These are phyloP conservation scores for Saccharata proteae DNA, from an alignment of 2,329 filamentous ascomycete genomes.

Conservation along the genomic window DNA sequence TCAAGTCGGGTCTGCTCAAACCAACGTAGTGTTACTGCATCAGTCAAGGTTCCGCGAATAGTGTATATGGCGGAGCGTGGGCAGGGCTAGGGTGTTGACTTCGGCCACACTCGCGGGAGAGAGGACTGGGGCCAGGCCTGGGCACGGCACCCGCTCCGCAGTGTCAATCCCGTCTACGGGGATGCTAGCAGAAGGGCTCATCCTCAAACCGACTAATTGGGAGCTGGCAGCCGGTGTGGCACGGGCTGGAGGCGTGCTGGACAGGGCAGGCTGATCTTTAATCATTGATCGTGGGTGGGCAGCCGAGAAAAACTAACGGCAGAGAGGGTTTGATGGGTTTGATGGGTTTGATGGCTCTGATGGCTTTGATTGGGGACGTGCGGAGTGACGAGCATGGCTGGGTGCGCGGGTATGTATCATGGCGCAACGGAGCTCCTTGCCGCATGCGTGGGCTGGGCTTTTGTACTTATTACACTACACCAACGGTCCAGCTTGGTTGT, in stretches of 20 bases:
- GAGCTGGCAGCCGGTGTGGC: constrained; percentile 15
- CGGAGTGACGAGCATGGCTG: no score
- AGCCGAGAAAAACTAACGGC: constrained; percentile 23
- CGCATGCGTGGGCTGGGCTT: constrained; percentile 11
- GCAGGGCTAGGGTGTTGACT: constrained; percentile 7
- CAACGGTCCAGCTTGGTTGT: constrained; percentile 5
- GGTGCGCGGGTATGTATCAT: constrained; percentile 28
- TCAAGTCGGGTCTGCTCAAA: constrained; percentile 8
- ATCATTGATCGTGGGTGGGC: constrained; percentile 18
- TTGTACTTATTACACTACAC: no score
- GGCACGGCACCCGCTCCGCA: constrained; percentile 7
- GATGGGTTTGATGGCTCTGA: constrained; percentile 11
- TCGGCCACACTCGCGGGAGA: constrained; percentile 9
- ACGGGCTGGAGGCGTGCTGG: constrained; percentile 21
- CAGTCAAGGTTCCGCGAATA: constrained; percentile 9
- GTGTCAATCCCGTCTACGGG: constrained; percentile 9
- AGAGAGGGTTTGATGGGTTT: constrained; percentile 22
- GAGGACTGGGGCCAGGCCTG: constrained; percentile 8
- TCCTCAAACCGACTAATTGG: constrained; percentile 9
- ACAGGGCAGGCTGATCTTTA: constrained; percentile 20
- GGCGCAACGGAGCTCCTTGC: constrained; percentile 29
- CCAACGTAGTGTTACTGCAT: constrained; percentile 9
- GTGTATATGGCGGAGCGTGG: constrained; percentile 9
- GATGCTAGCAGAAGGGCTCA: constrained; percentile 9
- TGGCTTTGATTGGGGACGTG: constrained; percentile 7